Conservation (phyloP, 345 rosid genomes). For the Trapa bicornis region DNA sequence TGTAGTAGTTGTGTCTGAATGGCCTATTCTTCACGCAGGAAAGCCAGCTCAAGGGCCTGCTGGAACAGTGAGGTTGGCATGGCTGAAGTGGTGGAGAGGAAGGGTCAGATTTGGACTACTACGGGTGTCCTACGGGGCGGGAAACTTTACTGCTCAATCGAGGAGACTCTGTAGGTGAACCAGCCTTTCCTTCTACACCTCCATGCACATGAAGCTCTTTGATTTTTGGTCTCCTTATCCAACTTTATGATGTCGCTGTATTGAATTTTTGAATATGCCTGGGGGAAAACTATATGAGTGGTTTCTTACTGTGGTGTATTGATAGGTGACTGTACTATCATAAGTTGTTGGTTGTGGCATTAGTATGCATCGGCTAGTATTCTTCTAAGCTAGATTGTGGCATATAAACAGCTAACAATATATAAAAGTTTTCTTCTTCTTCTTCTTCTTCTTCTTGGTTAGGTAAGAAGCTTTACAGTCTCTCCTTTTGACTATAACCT, state of each 20-base stretch:
- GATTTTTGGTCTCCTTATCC: no score
- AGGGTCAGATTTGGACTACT: constrained; percentile 75
- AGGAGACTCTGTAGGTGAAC: constrained; percentile 65
- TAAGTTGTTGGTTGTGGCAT: neutral
- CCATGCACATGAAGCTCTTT: neutral
- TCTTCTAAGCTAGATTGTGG: no score
- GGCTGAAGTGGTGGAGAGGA: constrained; percentile 61
- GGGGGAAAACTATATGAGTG: no score
- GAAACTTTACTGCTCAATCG: constrained; percentile 49
- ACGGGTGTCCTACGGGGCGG: constrained; percentile 45
- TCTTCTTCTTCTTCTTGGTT: no score
- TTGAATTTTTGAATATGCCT: no score
- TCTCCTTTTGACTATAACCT: no score
- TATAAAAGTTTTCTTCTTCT: no score
- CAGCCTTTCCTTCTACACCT: neutral
- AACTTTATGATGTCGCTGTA: no score
- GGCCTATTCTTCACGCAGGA: constrained; percentile 16
- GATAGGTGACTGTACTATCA: neutral
- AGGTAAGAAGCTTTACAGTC: no score
- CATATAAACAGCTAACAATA: no score
- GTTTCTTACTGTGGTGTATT: no score
- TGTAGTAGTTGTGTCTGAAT: neutral
- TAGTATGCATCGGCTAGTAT: no score
- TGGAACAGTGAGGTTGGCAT: constrained; percentile 48
- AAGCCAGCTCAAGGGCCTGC: constrained; percentile 49